Evolutionary conservation across 495 filamentous ascomycete genomes (phyloP).

Genomic region (Neurospora sublineolata): DNA sequence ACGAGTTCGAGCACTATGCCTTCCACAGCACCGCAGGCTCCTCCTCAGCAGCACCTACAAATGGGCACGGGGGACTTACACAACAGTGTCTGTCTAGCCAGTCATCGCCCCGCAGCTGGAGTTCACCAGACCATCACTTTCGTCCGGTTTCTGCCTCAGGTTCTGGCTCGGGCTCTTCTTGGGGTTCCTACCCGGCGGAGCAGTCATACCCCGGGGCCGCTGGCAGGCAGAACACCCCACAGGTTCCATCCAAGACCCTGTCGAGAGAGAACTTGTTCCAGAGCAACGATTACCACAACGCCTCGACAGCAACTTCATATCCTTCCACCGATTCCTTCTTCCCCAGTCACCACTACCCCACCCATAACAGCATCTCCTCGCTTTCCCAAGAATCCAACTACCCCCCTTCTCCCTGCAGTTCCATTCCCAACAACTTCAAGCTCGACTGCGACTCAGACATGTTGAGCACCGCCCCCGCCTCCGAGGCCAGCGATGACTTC

Average conservation of each 20-base stretch:
- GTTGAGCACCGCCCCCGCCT: neutral
- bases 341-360: neutral
- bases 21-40: conserved; percentile 12
- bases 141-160: conserved; percentile 1
- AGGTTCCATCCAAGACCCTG: neutral
- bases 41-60: conserved; percentile 2
- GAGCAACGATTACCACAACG: neutral
- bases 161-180: neutral
- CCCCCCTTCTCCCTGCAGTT: conserved; percentile 13
- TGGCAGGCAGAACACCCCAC: neutral
- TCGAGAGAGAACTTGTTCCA: neutral
- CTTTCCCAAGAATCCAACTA: conserved; percentile 5
- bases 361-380: neutral
- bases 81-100: conserved; percentile 6
- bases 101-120: conserved; percentile 22
- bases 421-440: conserved; percentile 2
- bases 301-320: neutral
- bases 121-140: conserved; percentile 14
- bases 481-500: neutral
- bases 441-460: conserved; percentile 7
- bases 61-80: conserved; percentile 1
- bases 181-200: neutral
- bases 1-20: conserved; percentile 18
- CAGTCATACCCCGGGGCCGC: neutral
- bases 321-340: neutral